Evolutionary conservation across 2,329 filamentous ascomycete species (phyloP).

Genomic region (Rhexocercosporidium sp.): DNA sequence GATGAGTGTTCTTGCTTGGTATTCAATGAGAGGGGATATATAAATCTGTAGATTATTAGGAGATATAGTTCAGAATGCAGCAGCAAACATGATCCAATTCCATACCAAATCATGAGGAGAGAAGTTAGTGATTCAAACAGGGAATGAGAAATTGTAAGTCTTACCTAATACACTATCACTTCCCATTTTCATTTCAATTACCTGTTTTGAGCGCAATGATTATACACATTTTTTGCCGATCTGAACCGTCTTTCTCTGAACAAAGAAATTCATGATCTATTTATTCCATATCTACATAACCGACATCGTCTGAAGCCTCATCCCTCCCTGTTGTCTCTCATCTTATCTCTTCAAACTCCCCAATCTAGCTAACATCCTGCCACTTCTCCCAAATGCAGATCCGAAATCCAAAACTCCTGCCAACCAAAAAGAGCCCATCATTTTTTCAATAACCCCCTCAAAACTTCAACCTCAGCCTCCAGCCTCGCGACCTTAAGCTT

Average conservation of each 20-base stretch:
- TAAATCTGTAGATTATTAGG: not conserved
- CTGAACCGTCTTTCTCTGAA: slow-evolving; percentile 16
- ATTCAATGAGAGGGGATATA: not conserved
- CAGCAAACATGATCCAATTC: too few relatives aligned
- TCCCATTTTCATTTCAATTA: too few relatives aligned
- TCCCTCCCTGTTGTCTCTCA: too few relatives aligned
- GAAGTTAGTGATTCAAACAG: not conserved
- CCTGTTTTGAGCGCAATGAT: slow-evolving; percentile 13
- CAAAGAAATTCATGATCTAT: slow-evolving; percentile 15
- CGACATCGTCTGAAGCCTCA: slow-evolving; percentile 34
- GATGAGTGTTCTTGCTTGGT: not conserved
- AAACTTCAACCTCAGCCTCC: slow-evolving; percentile 67
- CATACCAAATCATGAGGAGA: not conserved
- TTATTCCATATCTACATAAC: slow-evolving; percentile 17
- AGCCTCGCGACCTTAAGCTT: slow-evolving; percentile 65
- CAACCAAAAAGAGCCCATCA: not conserved
- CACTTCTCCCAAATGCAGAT: not conserved
- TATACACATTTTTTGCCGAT: slow-evolving; percentile 37
- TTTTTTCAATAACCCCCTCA: slow-evolving; percentile 53
- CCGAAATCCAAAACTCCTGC: not conserved
- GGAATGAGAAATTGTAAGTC: not conserved
- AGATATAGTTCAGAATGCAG: not conserved
- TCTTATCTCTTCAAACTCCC: not conserved
- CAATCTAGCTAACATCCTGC: slow-evolving; percentile 4
- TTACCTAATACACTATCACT: not conserved